A percentile compares a stretch with the other conserved stretches of the same genome.
Evolutionary conservation across 1,284 basidiomycete genomes (phyloP).

Genomic region (Golubevia pallescens): DNA sequence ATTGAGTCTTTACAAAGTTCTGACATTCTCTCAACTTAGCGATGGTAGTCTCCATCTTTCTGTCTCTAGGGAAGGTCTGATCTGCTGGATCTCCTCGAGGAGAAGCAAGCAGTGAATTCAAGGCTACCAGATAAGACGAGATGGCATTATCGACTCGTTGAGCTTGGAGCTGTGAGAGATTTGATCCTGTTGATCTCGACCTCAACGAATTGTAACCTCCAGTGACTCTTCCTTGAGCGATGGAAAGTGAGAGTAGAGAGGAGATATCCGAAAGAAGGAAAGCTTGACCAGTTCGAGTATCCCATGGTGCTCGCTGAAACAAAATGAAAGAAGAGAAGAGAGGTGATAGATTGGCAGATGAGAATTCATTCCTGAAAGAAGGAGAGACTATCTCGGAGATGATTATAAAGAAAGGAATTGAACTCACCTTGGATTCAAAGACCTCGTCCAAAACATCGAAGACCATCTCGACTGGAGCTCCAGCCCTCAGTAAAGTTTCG

Average conservation of each 20-base stretch:
- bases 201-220: neutral
- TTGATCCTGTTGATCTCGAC: neutral
- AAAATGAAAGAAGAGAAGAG: neutral
- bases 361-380: neutral
- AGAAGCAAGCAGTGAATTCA: slow-evolving; percentile 10
- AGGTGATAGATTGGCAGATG: slow-evolving; percentile 19
- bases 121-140: slow-evolving; percentile 16
- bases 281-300: slow-evolving; percentile 30
- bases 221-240: slow-evolving; percentile 6
- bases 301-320: slow-evolving; percentile 43
- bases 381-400: neutral
- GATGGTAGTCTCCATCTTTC: no score
- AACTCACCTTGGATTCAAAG: slow-evolving; percentile 8
- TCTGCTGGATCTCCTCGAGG: no score
- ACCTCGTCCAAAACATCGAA: slow-evolving; percentile 52
- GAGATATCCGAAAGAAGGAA: slow-evolving; percentile 45
- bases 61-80: no score
- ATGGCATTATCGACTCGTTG: slow-evolving; percentile 27
- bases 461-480: slow-evolving; percentile 34
- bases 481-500: slow-evolving; percentile 42
- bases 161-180: slow-evolving; percentile 20
- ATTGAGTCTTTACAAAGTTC: no score
- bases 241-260: slow-evolving; percentile 39
- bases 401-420: neutral
- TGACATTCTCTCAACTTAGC: no score